phyloP scores from a whole-genome alignment of 257 asterid genomes.

The Salvia rosmarinus region DNA sequence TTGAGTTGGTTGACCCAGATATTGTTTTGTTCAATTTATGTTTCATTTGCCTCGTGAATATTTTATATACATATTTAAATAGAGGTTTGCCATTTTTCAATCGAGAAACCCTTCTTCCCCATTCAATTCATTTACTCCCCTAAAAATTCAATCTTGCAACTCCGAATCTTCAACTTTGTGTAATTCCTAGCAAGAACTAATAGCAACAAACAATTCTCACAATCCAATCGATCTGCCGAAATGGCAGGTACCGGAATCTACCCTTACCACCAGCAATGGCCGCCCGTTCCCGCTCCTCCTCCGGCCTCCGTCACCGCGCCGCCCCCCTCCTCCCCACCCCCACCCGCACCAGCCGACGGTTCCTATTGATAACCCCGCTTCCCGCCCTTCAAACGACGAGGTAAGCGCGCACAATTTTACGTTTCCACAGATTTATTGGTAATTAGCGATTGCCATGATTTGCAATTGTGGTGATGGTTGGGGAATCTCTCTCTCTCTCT shows the following conservation, averaged over 20 bases:
- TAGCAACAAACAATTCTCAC: neutral
- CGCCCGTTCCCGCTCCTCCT: constrained; percentile 56
- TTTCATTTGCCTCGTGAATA: too few species aligned
- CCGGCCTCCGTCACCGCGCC: constrained; percentile 49
- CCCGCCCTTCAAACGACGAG: constrained; percentile 41
- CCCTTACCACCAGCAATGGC: constrained; percentile 88
- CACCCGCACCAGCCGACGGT: constrained; percentile 36
- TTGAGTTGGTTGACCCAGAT: neutral
- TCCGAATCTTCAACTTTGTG: neutral
- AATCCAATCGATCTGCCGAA: constrained; percentile 23
- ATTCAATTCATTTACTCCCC: neutral
- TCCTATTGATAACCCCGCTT: constrained; percentile 46
- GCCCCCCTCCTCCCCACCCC: constrained; percentile 43
- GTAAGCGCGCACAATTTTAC: constrained; percentile 16
- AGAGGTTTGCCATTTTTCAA: neutral
- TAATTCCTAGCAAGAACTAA: neutral
- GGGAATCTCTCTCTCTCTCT: neutral
- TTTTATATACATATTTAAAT: neutral
- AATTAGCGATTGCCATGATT: neutral
- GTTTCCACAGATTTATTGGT: neutral
- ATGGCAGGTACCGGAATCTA: constrained; percentile 72
- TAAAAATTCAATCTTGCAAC: neutral
- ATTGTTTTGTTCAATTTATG: neutral
- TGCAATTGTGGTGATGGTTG: neutral
- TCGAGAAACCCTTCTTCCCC: constrained; percentile 20